Evolutionary conservation across 169 alveolate genomes (phyloP).

Genomic region (Cryptosporidium tyzzeri): DNA sequence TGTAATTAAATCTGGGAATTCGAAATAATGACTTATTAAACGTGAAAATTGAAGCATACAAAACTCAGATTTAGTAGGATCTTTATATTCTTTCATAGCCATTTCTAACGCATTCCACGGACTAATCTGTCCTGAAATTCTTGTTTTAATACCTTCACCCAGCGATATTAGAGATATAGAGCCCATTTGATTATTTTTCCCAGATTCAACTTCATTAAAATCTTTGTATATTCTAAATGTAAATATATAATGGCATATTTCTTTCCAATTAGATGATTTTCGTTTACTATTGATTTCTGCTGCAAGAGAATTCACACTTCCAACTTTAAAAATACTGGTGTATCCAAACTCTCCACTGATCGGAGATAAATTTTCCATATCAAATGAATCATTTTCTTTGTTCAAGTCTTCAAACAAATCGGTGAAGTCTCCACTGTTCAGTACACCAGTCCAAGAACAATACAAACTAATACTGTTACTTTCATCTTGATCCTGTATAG

Average conservation of each 20-base stretch:
- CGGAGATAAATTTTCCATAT: conserved; percentile 46
- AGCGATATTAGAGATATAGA: conserved; percentile 55
- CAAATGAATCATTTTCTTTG: conserved; percentile 21
- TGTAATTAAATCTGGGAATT: conserved; percentile 38
- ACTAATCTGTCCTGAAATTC: conserved; percentile 66
- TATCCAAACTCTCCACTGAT: conserved; percentile 45
- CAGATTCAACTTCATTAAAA: not conserved
- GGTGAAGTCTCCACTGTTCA: conserved; percentile 42
- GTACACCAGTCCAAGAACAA: conserved; percentile 63
- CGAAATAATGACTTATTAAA: conserved; percentile 12
- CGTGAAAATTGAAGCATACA: conserved; percentile 25
- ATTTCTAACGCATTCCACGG: conserved; percentile 65
- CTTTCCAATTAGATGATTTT: conserved; percentile 27
- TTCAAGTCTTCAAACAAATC: conserved; percentile 51
- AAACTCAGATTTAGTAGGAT: not conserved
- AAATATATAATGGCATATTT: conserved; percentile 43
- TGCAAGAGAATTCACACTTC: conserved; percentile 60
- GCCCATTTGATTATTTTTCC: not conserved
- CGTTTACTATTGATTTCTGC: conserved; percentile 22
- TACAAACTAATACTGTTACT: not conserved
- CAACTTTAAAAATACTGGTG: conserved; percentile 12
- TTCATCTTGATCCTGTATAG: conserved; percentile 1
- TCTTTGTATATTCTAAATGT: conserved; percentile 34
- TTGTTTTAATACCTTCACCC: conserved; percentile 72
- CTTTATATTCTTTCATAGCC: not conserved